phyloP scores from a whole-genome alignment of 2,329 filamentous ascomycete genomes.

The Talaromyces sp. region DNA sequence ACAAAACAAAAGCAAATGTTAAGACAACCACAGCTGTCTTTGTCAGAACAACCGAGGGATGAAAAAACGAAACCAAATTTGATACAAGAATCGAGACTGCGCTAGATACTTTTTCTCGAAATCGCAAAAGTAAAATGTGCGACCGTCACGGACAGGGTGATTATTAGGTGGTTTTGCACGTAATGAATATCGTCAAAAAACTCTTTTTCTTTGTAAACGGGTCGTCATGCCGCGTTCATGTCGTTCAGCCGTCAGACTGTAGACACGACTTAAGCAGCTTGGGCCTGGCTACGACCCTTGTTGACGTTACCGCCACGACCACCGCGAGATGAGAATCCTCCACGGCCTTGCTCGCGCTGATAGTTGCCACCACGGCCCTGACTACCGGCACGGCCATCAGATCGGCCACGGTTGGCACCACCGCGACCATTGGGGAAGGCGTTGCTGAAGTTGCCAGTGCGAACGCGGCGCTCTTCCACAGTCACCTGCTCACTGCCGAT shows the following conservation, averaged over 20 bases:
- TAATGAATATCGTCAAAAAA: constrained; percentile 9
- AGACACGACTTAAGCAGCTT: constrained; percentile 34
- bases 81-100: constrained; percentile 9
- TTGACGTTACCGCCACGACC: constrained; percentile 56
- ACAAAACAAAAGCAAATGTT: constrained; percentile 17
- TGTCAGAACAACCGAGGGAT: constrained; percentile 6
- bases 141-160: background rate
- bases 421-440: constrained; percentile 58
- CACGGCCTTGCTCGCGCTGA: constrained; percentile 64
- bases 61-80: constrained; percentile 3
- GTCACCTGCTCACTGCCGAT: constrained; percentile 77
- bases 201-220: constrained; percentile 1
- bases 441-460: constrained; percentile 65
- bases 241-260: constrained; percentile 13
- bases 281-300: constrained; percentile 43
- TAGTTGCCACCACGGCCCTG: constrained; percentile 64
- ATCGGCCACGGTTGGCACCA: constrained; percentile 45
- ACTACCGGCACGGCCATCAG: constrained; percentile 57
- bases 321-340: constrained; percentile 60
- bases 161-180: constrained; percentile 4
- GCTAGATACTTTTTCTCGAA: background rate
- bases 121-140: constrained; percentile 6
- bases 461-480: constrained; percentile 84
- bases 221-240: background rate
- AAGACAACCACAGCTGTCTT: background rate